Base-by-base conservation (phyloP, 1,139 yeast genomes). In the Suhomyces bribrorum region DNA sequence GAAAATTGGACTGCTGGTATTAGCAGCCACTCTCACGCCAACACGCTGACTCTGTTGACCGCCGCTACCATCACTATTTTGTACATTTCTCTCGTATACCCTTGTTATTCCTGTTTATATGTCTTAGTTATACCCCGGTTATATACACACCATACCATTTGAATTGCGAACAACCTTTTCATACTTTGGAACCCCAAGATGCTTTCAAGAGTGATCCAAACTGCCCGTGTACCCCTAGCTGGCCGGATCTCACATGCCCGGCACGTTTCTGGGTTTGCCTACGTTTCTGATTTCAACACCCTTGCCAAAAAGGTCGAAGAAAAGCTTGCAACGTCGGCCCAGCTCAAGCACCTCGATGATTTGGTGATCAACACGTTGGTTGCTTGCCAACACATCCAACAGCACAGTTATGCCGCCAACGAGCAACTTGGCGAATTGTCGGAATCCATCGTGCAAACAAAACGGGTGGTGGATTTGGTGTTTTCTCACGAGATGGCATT, bases 401-500 rank as follows among this genome's bases (percentile, higher is more conserved):
- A 25, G 7, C 29, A 32, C n/a, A 31, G 31, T 23, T 36, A 38
- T 29, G 41, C 50, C 1, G 26, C 32, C 14, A 45, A 45, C 26
- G 50, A 48, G 26, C 35, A 23, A 16, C 35, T 41, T 30, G 40
- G 37, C 18, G 41, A 40, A 7, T 16, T 34, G 7, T 44, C 49
- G 4, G 31, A 27, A 11, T 31, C 44, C 16, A 38, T 44, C 6
- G 31, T 34, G 8, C 48, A 43, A 14, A 32, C 45, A 5, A 39
- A 36, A 3, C 36, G 37, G 17, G 37, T 48, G 11, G 37, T 48
- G n/a, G 43, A 44, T 12, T 26, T 25, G 16, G 47, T 69, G 4
- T 57, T 71, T 31, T 31, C 37, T 14, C 16, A 25, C 3, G 42
- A 51, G 31, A 55, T 52, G 12, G 53, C 57, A 23, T 62, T 70